Evolutionary conservation across 2,329 filamentous ascomycete genomes (phyloP).

Genomic region (Phyllosticta citribraziliensis): DNA sequence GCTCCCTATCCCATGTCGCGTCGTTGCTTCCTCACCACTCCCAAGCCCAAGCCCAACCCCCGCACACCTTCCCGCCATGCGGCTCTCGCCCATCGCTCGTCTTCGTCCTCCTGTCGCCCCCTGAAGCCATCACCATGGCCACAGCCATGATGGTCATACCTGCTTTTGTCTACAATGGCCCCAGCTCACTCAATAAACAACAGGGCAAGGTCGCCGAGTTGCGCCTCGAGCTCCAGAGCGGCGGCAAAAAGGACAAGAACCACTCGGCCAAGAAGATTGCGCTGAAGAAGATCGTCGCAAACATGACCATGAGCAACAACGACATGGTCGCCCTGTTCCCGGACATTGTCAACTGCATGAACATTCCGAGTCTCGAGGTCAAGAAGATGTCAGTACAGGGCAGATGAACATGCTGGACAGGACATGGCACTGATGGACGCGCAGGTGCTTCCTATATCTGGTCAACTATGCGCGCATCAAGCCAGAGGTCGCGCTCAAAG

Average conservation of each 20-base stretch:
- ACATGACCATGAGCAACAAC: slow-evolving; percentile 99
- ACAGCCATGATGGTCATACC: slow-evolving; percentile 28
- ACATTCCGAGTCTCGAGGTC: slow-evolving; percentile 87
- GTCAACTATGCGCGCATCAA: slow-evolving; percentile 96
- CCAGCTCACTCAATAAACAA: slow-evolving; percentile 44
- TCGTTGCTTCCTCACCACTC: slow-evolving; percentile 16
- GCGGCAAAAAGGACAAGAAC: slow-evolving; percentile 97
- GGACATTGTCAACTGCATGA: slow-evolving; percentile 92
- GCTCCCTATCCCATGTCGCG: slow-evolving; percentile 8
- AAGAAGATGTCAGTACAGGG: slow-evolving; percentile 80
- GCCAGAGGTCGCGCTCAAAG: slow-evolving; percentile 87
- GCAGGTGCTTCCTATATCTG: slow-evolving; percentile 91
- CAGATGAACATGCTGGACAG: background rate
- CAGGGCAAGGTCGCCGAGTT: slow-evolving; percentile 99
- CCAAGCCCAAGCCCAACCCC: slow-evolving; percentile 8
- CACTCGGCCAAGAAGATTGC: slow-evolving; percentile 92
- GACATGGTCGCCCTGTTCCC: slow-evolving; percentile 98
- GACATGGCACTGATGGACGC: slow-evolving; percentile 20
- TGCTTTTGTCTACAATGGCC: slow-evolving; percentile 22
- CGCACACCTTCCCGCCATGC: slow-evolving; percentile 3
- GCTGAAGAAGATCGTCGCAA: slow-evolving; percentile 98
- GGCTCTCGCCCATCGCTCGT: background rate
- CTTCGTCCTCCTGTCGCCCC: background rate
- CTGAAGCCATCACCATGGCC: background rate
- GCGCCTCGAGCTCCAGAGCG: slow-evolving; percentile 84